phyloP scores from a whole-genome alignment of 2,329 filamentous ascomycete genomes.

The Fusarium zealandicum region DNA sequence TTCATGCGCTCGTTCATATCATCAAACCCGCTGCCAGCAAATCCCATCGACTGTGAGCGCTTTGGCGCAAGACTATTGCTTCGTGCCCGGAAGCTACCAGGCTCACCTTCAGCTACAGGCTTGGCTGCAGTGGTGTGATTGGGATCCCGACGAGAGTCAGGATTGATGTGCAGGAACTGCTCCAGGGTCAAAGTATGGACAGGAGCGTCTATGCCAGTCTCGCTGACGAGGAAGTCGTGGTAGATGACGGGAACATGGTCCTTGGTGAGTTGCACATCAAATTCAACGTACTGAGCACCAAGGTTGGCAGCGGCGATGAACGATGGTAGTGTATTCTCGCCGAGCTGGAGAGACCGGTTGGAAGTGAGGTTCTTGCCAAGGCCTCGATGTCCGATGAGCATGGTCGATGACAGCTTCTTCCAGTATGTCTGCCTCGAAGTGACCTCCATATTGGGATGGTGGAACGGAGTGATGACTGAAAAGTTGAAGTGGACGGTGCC shows the following conservation, averaged over 20 bases:
- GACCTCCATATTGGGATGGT: conserved; percentile 91
- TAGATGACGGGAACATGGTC: conserved; percentile 98
- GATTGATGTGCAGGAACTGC: conserved; percentile 90
- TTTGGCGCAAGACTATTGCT: conserved; percentile 53
- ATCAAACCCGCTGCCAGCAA: conserved; percentile 50
- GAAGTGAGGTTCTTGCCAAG: conserved; percentile 89
- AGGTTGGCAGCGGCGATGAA: conserved; percentile 97
- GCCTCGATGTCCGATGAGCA: conserved; percentile 77
- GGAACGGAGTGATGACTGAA: conserved; percentile 90
- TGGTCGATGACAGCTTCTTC: conserved; percentile 89
- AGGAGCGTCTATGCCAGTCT: conserved; percentile 95
- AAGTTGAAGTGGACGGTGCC: conserved; percentile 98
- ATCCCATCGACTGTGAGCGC: conserved; percentile 64
- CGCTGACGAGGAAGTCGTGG: conserved; percentile 96
- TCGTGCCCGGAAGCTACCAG: conserved; percentile 38
- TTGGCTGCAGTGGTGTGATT: conserved; percentile 16
- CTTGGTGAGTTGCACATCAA: conserved; percentile 97
- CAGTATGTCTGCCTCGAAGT: conserved; percentile 93
- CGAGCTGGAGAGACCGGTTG: conserved; percentile 88
- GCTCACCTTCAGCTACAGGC: conserved; percentile 45
- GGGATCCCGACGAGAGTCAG: conserved; percentile 50
- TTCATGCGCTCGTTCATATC: conserved; percentile 85
- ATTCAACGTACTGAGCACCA: conserved; percentile 77
- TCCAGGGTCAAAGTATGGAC: conserved; percentile 95
- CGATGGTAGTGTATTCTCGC: conserved; percentile 94